Conservation (phyloP, 1,139 yeast genomes). For the Candida buenavistaensis region DNA sequence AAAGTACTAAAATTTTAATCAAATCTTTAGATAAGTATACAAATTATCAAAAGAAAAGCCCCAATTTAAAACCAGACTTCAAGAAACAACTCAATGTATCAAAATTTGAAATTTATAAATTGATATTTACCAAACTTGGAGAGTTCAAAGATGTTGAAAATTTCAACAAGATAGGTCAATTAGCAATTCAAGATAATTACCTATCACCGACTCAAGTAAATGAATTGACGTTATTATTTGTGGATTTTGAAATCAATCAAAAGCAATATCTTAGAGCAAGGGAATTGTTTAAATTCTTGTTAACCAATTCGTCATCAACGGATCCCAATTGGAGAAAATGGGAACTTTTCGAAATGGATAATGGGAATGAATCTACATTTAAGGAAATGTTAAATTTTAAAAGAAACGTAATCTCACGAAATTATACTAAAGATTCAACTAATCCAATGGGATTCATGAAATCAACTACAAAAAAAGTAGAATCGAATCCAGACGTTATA, state of each 20-base stretch:
- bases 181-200: slow-evolving; percentile 20
- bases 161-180: slow-evolving; percentile 20
- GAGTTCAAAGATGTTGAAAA: slow-evolving; percentile 16
- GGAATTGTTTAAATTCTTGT: slow-evolving; percentile 47
- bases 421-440: slow-evolving; percentile 20
- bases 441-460: slow-evolving; percentile 61
- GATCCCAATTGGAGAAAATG: slow-evolving; percentile 58
- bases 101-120: slow-evolving; percentile 24
- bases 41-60: slow-evolving; percentile 2
- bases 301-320: slow-evolving; percentile 18
- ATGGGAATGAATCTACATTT: slow-evolving; percentile 71
- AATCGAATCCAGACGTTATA: slow-evolving; percentile 74
- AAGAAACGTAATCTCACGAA: slow-evolving; percentile 33
- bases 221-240: slow-evolving; percentile 35
- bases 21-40: slow-evolving; percentile 16
- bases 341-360: slow-evolving; percentile 70
- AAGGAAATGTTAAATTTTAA: slow-evolving; percentile 73
- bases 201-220: slow-evolving; percentile 30
- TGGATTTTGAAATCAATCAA: slow-evolving; percentile 47
- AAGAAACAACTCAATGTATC: slow-evolving; percentile 18
- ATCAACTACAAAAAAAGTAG: slow-evolving; percentile 28
- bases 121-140: slow-evolving; percentile 14
- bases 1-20: slow-evolving; percentile 28
- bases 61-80: neutral
- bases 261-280: slow-evolving; percentile 62